phyloP scores from a whole-genome alignment of 1,284 basidiomycete species.

The Somion occarium region DNA sequence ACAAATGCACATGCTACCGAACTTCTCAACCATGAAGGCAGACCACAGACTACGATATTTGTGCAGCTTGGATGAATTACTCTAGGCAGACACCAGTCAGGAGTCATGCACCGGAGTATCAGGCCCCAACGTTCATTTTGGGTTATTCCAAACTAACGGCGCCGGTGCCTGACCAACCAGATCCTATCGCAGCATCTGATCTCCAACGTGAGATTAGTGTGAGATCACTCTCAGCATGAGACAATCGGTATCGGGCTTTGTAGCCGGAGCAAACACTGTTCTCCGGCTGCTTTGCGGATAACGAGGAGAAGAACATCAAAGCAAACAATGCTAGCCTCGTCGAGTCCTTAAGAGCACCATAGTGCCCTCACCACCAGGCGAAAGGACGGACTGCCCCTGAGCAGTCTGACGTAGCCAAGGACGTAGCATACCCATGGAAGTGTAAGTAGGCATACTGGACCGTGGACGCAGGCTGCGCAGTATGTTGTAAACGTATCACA shows the following conservation, averaged over 20 bases:
- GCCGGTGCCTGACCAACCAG: constrained; percentile 5
- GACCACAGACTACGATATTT: neutral
- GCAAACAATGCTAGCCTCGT: neutral
- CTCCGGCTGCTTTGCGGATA: neutral
- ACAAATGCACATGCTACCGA: neutral
- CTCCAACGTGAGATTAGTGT: constrained; percentile 8
- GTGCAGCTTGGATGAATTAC: no score
- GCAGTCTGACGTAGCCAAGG: no score
- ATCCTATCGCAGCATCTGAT: constrained; percentile 10
- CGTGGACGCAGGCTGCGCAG: neutral
- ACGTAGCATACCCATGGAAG: no score
- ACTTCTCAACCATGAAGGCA: no score
- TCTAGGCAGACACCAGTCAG: no score
- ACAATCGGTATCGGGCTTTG: constrained; percentile 1
- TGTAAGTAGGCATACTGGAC: no score
- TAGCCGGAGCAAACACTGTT: neutral
- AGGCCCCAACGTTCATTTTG: neutral
- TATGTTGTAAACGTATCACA: neutral
- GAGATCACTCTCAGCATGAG: neutral
- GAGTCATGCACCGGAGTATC: neutral
- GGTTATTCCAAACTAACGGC: neutral
- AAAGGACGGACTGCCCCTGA: no score
- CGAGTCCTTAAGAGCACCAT: neutral
- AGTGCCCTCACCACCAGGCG: no score
- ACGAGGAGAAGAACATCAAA: neutral